phyloP scores from a whole-genome alignment of 2,329 filamentous ascomycete species.

The Alternaria metachromatica region DNA sequence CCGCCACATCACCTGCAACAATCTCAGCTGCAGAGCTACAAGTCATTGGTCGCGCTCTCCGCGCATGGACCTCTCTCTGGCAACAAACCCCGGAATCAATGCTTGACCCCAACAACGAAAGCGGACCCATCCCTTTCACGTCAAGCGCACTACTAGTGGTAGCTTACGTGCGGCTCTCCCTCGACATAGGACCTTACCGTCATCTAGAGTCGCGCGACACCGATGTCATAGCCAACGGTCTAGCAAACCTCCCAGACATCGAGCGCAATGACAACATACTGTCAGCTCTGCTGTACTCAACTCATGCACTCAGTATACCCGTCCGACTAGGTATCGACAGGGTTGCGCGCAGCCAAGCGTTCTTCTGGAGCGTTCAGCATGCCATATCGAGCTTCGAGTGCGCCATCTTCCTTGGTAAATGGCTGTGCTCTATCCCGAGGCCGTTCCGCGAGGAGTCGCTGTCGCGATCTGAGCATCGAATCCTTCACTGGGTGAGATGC shows the following conservation, averaged over 20 bases:
- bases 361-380: constrained; percentile 65
- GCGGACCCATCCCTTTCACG: constrained; percentile 49
- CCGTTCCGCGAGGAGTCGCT: constrained; percentile 22
- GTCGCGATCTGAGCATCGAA: constrained; percentile 50
- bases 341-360: constrained; percentile 62
- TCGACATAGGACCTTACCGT: constrained; percentile 55
- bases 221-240: constrained; percentile 48
- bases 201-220: constrained; percentile 56
- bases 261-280: constrained; percentile 58
- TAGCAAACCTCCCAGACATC: constrained; percentile 50
- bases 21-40: constrained; percentile 31
- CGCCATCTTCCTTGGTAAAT: constrained; percentile 61
- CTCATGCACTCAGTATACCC: constrained; percentile 63
- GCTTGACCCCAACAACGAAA: constrained; percentile 46
- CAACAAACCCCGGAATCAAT: constrained; percentile 45
- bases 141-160: constrained; percentile 56
- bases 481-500: constrained; percentile 56
- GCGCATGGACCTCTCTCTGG: constrained; percentile 45
- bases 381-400: constrained; percentile 63
- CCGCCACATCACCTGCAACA: constrained; percentile 23
- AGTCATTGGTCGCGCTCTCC: constrained; percentile 35
- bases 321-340: constrained; percentile 62
- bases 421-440: constrained; percentile 47
- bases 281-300: constrained; percentile 60
- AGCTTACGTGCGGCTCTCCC: constrained; percentile 56